Base-by-base conservation (phyloP, 805 yeast genomes). In the Metschnikowia arizonensis region DNA sequence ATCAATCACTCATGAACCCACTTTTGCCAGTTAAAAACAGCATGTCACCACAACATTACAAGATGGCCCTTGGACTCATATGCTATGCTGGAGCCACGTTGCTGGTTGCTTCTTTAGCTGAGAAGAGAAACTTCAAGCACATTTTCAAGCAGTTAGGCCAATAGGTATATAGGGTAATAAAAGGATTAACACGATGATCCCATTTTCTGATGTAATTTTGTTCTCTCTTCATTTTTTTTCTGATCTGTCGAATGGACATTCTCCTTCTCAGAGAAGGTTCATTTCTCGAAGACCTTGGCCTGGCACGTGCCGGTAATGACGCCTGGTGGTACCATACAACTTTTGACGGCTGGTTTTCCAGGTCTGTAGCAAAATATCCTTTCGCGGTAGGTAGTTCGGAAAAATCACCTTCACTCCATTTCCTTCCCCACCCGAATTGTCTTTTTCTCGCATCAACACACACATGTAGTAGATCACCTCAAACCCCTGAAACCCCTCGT, bases 401-500 rank as follows among this genome's bases (percentile, higher is more conserved):
- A 73, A 73, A 30, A 71, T 69, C 11, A 73, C 66, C 31, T 64
- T 64, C 24, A 60, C 58, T 25, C 55, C 50, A 33, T 57, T 56
- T 9, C 57, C 56, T 15, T 49, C 53, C 3, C 33, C 28, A 26
- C 42, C 44, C 7, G 53, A 50, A 17, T 26, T 40, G 11, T 49
- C 53, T 42, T 47, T 46, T 23, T 56, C 60, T 42, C 72, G 72
- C 14, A 81, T 74, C 29, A 85, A 65, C 4, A 85, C 66, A 33
- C 83, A 79, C 59, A 86, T 64, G 56, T 85, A 82, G 59, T 74
- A 82, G 2, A 82, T 68, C 8, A 85, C 88, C 50, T 71, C 73
- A 50, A 80, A 76, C 5, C 83, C 83, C 44, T 72, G 72, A 58
- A 87, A 85, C 0, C 86, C 90, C 61, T 87, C 95, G 58, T 85